Percentiles rank a stretch among this genome's conserved stretches.
These are phyloP conservation scores for Coemansia sp. DNA, from an alignment of 192 early-diverging fungal genomes.

Conservation along the genomic window DNA sequence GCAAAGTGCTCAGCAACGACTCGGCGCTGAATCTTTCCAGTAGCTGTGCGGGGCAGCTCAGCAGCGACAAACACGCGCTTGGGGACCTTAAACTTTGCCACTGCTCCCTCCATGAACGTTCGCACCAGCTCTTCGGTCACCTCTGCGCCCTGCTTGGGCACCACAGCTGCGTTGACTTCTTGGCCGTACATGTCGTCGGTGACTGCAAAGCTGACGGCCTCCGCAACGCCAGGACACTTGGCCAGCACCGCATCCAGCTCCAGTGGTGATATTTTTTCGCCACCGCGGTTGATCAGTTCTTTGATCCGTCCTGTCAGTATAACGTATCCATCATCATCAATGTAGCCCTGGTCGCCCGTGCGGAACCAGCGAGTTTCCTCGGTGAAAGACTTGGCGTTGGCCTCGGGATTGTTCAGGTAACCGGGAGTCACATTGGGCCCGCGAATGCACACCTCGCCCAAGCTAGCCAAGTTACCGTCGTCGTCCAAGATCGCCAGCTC, in stretches of 20 bases:
- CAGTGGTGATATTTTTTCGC: constrained; percentile 89
- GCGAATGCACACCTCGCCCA: constrained; percentile 85
- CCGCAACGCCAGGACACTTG: constrained; percentile 68
- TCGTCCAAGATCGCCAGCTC: constrained; percentile 70
- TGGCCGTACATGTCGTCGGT: constrained; percentile 79
- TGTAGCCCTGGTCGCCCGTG: constrained; percentile 83
- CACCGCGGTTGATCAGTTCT: constrained; percentile 90
- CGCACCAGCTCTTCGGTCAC: constrained; percentile 62
- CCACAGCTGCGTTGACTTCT: constrained; percentile 78
- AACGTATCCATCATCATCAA: constrained; percentile 78
- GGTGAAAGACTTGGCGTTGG: constrained; percentile 67
- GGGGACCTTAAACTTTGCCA: constrained; percentile 75
- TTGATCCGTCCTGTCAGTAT: constrained; percentile 86
- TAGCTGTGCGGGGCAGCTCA: constrained; percentile 72
- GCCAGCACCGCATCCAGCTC: constrained; percentile 79
- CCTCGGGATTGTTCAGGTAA: constrained; percentile 73
- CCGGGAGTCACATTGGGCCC: constrained; percentile 82
- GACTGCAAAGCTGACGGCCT: constrained; percentile 81
- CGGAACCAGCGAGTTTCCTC: constrained; percentile 72
- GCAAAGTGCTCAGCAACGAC: constrained; percentile 66
- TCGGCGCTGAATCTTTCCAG: constrained; percentile 74
- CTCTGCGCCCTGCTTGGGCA: constrained; percentile 59
- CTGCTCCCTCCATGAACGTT: constrained; percentile 56
- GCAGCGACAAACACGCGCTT: constrained; percentile 70
- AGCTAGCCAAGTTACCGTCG: constrained; percentile 20